phyloP scores from a whole-genome alignment of 1,284 basidiomycete species.

The Amylostereum chailletii region DNA sequence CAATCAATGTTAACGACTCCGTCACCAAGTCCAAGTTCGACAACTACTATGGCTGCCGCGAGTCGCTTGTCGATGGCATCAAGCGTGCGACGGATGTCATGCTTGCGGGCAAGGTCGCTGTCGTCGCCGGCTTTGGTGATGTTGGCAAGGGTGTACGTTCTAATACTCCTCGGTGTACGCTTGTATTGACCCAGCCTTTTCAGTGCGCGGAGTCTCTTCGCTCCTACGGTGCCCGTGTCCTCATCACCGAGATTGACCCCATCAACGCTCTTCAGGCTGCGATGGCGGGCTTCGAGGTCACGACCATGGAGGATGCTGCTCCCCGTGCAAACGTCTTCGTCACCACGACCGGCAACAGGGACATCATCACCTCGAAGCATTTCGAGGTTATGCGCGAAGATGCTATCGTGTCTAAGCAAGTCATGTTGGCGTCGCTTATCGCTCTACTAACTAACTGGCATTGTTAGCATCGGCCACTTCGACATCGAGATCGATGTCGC shows the following conservation, averaged over 20 bases:
- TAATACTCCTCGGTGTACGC: not conserved
- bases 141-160: slow-evolving; percentile 92
- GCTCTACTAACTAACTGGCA: slow-evolving; percentile 7
- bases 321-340: slow-evolving; percentile 89
- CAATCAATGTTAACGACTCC: slow-evolving; percentile 99
- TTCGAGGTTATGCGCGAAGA: slow-evolving; percentile 96
- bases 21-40: slow-evolving; percentile 99
- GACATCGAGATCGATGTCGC: slow-evolving; percentile 99
- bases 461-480: slow-evolving; percentile 87
- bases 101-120: slow-evolving; percentile 98
- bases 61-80: slow-evolving; percentile 99
- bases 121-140: slow-evolving; percentile 98
- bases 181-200: slow-evolving; percentile 9
- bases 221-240: slow-evolving; percentile 93
- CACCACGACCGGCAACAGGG: slow-evolving; percentile 97
- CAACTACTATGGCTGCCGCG: slow-evolving; percentile 96
- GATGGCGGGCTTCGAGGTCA: slow-evolving; percentile 99
- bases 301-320: slow-evolving; percentile 97
- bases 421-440: slow-evolving; percentile 9
- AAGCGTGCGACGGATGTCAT: slow-evolving; percentile 99
- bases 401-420: slow-evolving; percentile 96
- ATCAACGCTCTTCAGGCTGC: slow-evolving; percentile 99
- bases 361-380: slow-evolving; percentile 93
- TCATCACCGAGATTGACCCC: slow-evolving; percentile 98
- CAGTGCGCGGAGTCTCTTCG: slow-evolving; percentile 96